These are phyloP conservation scores for Filobasidium uniguttulatum DNA, from an alignment of 1,284 basidiomycete species.

Conservation along the genomic window DNA sequence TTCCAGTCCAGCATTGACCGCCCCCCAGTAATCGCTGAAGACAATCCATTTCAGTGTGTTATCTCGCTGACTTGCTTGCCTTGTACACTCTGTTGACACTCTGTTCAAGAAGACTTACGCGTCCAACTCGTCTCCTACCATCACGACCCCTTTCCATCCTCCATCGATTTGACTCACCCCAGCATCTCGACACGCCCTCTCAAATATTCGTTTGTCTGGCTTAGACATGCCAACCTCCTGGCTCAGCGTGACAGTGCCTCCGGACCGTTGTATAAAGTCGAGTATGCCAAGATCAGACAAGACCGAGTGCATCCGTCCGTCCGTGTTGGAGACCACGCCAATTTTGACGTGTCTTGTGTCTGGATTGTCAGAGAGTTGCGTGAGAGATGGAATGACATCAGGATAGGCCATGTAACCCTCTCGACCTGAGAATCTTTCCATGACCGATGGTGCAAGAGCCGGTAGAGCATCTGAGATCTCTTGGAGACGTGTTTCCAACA, in stretches of 20 bases:
- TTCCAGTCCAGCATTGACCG: conserved; percentile 25
- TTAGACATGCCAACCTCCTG: conserved; percentile 31
- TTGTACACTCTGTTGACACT: too few relatives aligned
- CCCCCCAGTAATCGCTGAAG: conserved; percentile 31
- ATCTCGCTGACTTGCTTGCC: too few relatives aligned
- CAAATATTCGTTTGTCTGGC: conserved; percentile 27
- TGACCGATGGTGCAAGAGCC: not conserved
- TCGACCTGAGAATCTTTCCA: not conserved
- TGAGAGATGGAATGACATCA: conserved; percentile 25
- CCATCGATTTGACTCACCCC: conserved; percentile 14
- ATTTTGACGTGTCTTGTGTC: conserved; percentile 26
- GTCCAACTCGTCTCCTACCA: conserved; percentile 36
- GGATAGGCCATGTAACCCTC: conserved; percentile 9
- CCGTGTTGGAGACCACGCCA: conserved; percentile 33
- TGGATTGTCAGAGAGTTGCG: too few relatives aligned
- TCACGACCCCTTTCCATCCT: conserved; percentile 26
- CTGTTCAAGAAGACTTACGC: conserved; percentile 24
- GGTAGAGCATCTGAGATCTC: conserved; percentile 28
- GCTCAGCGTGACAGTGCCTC: conserved; percentile 28
- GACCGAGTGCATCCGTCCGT: conserved; percentile 30
- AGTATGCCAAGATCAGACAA: conserved; percentile 20
- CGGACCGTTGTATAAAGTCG: conserved; percentile 22
- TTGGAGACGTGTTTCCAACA: conserved; percentile 30
- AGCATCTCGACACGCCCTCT: conserved; percentile 20
- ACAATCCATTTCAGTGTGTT: not conserved